phyloP scores from a whole-genome alignment of 1,284 basidiomycete genomes.

The Sphaerobolus stellatus region DNA sequence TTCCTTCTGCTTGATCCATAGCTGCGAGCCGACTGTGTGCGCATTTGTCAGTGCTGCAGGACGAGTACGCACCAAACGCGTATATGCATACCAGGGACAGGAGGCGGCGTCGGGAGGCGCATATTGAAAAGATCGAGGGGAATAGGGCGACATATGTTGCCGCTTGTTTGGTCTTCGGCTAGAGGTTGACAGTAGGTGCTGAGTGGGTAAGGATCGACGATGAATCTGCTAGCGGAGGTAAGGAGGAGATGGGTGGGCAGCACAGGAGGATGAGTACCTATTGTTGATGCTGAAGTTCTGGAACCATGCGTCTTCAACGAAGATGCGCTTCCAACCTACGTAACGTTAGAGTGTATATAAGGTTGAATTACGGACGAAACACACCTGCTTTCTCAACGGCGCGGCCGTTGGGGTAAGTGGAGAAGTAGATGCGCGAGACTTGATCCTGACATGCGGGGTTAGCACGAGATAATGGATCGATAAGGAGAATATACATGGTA shows the following conservation, averaged over 20 bases:
- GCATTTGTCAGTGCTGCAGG: not conserved
- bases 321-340: conserved; percentile 63
- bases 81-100: conserved; percentile 2
- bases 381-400: conserved; percentile 46
- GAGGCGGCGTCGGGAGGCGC: conserved; percentile 2
- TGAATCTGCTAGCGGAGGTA: conserved; percentile 30
- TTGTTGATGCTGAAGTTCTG: conserved; percentile 45
- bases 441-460: conserved; percentile 29
- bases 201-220: conserved; percentile 53
- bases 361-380: conserved; percentile 2
- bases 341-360: not conserved
- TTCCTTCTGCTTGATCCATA: not conserved
- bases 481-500: not conserved
- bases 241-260: not conserved
- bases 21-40: not conserved
- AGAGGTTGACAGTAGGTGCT: conserved; percentile 54
- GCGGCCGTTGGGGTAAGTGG: conserved; percentile 43
- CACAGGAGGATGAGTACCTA: conserved; percentile 19
- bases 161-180: conserved; percentile 52
- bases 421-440: conserved; percentile 53
- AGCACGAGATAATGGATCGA: not conserved
- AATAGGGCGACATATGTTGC: conserved; percentile 56
- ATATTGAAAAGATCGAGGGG: conserved; percentile 31
- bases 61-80: not conserved
- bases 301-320: conserved; percentile 57